Conservation (phyloP, 495 filamentous ascomycete species). For the Alectoria sarmentosa region DNA sequence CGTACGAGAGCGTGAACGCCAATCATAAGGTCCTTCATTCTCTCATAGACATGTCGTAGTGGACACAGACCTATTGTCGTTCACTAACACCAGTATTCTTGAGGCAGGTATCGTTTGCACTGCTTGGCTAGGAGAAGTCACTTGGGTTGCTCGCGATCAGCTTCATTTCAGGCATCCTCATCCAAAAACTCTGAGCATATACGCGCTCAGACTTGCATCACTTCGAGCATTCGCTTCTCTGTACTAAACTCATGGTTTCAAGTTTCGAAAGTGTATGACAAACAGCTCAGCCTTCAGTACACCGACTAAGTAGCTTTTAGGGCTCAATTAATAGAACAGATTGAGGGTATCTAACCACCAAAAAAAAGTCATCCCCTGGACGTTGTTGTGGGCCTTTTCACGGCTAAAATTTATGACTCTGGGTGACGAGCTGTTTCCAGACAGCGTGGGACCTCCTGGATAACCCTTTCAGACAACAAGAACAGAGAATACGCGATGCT, state of each 20-base stretch:
- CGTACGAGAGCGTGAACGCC: background rate
- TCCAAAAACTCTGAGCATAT: background rate
- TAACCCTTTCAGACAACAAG: no score
- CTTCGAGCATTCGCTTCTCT: slow-evolving; percentile 2
- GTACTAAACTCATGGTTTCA: background rate
- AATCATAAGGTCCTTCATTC: background rate
- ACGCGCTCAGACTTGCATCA: background rate
- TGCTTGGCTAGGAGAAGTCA: slow-evolving; percentile 13
- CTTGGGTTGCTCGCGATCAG: background rate
- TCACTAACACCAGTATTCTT: background rate
- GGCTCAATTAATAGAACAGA: background rate
- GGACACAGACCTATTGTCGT: background rate
- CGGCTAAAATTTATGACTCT: no score
- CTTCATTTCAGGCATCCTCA: slow-evolving; percentile 6
- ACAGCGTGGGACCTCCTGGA: no score
- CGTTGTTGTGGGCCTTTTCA: background rate
- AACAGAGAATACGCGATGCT: no score
- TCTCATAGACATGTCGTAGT: background rate
- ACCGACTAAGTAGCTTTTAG: slow-evolving; percentile 1
- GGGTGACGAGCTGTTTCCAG: no score
- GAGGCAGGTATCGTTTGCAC: background rate
- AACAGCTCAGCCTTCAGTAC: background rate
- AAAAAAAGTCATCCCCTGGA: no score
- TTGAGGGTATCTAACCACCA: background rate
- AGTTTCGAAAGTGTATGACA: background rate